Evolutionary conservation across 495 filamentous ascomycete genomes (phyloP), one percentile per base, ranked within the genome.

Genomic region (Daldinia decipiens): DNA sequence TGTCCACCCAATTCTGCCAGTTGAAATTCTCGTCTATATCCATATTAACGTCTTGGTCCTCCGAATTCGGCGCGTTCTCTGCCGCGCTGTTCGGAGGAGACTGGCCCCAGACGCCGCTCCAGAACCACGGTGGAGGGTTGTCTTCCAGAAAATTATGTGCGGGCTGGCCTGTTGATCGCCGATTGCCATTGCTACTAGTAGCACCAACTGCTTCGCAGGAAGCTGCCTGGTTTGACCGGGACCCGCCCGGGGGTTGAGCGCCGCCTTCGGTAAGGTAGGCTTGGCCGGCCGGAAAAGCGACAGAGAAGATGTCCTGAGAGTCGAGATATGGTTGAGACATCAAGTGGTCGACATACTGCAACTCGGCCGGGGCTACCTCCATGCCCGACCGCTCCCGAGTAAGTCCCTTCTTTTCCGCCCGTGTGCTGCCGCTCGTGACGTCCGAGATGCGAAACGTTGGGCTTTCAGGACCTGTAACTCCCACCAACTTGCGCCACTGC

Each of bases 1-100:
- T 80, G 58, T 84, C 81, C 64, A 83, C 78, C 78, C 80, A 85
- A 40, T 69, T 81, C 68, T 85, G 81, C 82, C 82, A 85, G 61
- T 82, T 80, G 53, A 85, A 83, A 0, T 74, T 73, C 3, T 84
- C 82, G 15, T 80, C 78, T 53, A 79, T 73, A 19, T 81, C 81
- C 53, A 82, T 78, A 29, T 82, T 79, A 19, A 79, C 54, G 12
- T 84, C 82, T 12, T 79, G 67, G 26, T 80, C 59, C 29, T 75
- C 73, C 5, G 70, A 65, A 57, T 60, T 56, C 17, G 62, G 68
- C 21, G 74, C 34, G 24, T 57, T 63, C 17, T 71, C 68, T 1
- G 66, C 31, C 8, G 67, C 43, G 4, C 27, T 11, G 7, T n/a
- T 65, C 4, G 58, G 15, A 4, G 59, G 9, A 1, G 31, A 29